These are phyloP conservation scores for Boletus sensibilis DNA, from an alignment of 768 basidiomycete species.

Conservation along the genomic window DNA sequence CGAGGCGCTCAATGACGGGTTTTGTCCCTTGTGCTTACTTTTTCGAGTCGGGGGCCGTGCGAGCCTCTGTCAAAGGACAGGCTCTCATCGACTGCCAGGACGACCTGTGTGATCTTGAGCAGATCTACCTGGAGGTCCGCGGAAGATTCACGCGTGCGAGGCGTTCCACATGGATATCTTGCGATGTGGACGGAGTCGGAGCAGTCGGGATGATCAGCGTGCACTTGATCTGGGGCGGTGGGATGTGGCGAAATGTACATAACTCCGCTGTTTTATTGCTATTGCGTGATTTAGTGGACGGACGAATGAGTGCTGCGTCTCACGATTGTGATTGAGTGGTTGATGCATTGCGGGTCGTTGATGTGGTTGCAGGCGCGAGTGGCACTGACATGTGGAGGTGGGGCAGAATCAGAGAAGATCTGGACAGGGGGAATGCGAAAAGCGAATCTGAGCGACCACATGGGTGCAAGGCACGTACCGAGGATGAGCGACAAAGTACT, in stretches of 20 bases:
- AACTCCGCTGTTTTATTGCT: slow-evolving; percentile 19
- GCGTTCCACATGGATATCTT: slow-evolving; percentile 31
- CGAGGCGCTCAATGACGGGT: neutral
- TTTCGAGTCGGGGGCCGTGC: slow-evolving; percentile 16
- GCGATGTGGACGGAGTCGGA: slow-evolving; percentile 33
- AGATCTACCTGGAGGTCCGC: slow-evolving; percentile 32
- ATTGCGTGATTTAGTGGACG: slow-evolving; percentile 14
- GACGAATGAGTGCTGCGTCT: neutral
- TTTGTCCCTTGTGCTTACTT: slow-evolving; percentile 21
- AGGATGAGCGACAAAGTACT: slow-evolving; percentile 12
- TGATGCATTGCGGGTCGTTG: neutral
- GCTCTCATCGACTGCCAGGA: slow-evolving; percentile 22
- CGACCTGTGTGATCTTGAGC: slow-evolving; percentile 20
- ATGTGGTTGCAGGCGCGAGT: neutral
- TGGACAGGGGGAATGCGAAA: slow-evolving; percentile 8
- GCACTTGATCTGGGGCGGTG: slow-evolving; percentile 23
- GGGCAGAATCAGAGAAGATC: slow-evolving; percentile 29
- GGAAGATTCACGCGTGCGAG: slow-evolving; percentile 32
- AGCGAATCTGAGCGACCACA: slow-evolving; percentile 32
- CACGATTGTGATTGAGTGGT: slow-evolving; percentile 5
- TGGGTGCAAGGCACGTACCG: slow-evolving; percentile 24
- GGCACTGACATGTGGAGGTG: slow-evolving; percentile 16
- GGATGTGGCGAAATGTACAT: slow-evolving; percentile 17
- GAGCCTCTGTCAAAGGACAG: neutral
- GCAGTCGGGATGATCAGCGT: slow-evolving; percentile 25